phyloP scores from a whole-genome alignment of 345 rosid species.

The Dimocarpus longan region DNA sequence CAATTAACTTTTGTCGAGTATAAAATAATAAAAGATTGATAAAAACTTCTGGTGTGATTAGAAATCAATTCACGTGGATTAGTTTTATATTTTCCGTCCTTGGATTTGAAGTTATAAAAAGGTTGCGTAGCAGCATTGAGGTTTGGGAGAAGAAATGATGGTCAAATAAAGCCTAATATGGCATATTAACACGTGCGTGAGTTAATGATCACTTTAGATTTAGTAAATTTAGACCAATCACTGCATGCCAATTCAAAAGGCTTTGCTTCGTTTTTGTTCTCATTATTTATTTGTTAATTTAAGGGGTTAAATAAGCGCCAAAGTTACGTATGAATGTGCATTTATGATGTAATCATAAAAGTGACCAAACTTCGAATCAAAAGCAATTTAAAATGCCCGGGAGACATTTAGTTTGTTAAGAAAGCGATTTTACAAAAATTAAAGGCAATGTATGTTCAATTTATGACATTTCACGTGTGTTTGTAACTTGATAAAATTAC shows the following conservation, averaged over 20 bases:
- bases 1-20: too few relatives aligned
- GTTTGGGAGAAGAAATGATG: background rate
- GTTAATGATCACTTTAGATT: background rate
- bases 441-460: too few relatives aligned
- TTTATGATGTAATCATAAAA: slow-evolving; percentile 19
- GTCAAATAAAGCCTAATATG: background rate
- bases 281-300: too few relatives aligned
- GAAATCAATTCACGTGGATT: slow-evolving; percentile 6
- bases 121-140: background rate
- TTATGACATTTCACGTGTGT: too few relatives aligned
- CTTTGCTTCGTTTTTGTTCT: background rate
- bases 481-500: too few relatives aligned
- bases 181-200: slow-evolving; percentile 12
- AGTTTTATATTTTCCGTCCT: background rate
- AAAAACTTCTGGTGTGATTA: background rate
- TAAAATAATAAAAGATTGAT: background rate
- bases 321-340: background rate
- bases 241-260: background rate
- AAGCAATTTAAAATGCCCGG: background rate
- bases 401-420: too few relatives aligned
- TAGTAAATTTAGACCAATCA: background rate
- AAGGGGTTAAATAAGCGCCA: background rate
- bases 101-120: slow-evolving; percentile 1
- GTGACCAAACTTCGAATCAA: background rate
- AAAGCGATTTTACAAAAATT: too few relatives aligned